A percentile compares a stretch with the other conserved stretches of the same genome.
Conservation (phyloP, 257 asterid species). For the Avicennia marina region DNA sequence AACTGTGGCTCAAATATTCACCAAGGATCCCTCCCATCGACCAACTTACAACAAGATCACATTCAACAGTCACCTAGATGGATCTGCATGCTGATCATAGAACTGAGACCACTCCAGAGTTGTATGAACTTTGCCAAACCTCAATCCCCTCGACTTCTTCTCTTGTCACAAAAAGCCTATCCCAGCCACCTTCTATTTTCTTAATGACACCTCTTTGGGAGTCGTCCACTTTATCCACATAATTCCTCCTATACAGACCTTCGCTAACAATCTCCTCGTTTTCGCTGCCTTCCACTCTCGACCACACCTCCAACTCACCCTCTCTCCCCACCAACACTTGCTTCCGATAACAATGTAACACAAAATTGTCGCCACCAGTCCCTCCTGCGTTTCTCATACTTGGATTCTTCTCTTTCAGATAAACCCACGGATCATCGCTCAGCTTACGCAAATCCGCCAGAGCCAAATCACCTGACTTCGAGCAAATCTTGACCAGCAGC, state of each 20-base stretch:
- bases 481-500: slow-evolving; percentile 71
- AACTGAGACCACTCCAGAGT: slow-evolving; percentile 50
- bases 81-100: slow-evolving; percentile 23
- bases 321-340: slow-evolving; percentile 82
- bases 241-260: slow-evolving; percentile 73
- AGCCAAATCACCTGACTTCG: slow-evolving; percentile 90
- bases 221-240: slow-evolving; percentile 69
- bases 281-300: slow-evolving; percentile 38
- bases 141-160: slow-evolving; percentile 87
- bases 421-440: slow-evolving; percentile 89
- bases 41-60: background rate
- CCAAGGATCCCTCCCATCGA: background rate
- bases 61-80: background rate
- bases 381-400: slow-evolving; percentile 63
- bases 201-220: slow-evolving; percentile 63
- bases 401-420: slow-evolving; percentile 82
- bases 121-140: slow-evolving; percentile 82
- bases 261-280: slow-evolving; percentile 38
- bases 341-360: slow-evolving; percentile 59
- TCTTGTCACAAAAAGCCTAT: slow-evolving; percentile 75
- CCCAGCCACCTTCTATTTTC: slow-evolving; percentile 89
- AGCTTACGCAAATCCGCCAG: slow-evolving; percentile 74
- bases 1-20: slow-evolving; percentile 3
- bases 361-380: slow-evolving; percentile 40
- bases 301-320: slow-evolving; percentile 94